Evolutionary conservation across 305 asterid genomes (phyloP).

Genomic region (Solanum aculeatissimum): DNA sequence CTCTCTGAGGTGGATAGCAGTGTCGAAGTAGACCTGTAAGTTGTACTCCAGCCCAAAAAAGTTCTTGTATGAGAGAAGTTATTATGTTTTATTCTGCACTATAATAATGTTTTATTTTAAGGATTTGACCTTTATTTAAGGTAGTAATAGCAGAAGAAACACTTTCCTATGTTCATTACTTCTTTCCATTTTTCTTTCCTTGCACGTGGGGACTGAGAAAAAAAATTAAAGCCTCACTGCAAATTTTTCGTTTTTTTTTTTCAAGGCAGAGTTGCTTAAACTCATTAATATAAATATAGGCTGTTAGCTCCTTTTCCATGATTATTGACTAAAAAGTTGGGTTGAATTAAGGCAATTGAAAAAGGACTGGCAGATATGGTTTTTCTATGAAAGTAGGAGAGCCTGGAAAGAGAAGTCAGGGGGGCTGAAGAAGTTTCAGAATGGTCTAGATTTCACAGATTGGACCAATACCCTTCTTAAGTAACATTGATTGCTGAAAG

Average conservation of each 20-base stretch:
- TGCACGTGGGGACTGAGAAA: background rate
- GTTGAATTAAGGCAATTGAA: background rate
- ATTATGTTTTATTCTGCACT: background rate
- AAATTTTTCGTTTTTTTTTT: background rate
- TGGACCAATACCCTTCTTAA: background rate
- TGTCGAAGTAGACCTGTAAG: conserved; percentile 74
- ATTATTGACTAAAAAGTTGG: background rate
- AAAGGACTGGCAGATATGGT: background rate
- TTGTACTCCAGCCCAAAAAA: conserved; percentile 2
- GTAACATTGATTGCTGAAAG: background rate
- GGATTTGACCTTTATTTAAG: background rate
- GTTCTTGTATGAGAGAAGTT: background rate
- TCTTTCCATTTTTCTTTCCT: background rate
- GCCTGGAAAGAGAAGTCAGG: background rate
- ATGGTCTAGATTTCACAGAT: background rate
- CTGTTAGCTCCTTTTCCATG: background rate
- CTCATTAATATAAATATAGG: background rate
- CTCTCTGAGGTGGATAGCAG: conserved; percentile 29
- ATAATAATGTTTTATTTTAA: background rate
- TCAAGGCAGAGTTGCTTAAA: background rate
- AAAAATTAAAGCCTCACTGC: background rate
- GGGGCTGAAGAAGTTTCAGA: background rate
- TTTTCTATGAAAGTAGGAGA: background rate
- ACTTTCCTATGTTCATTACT: background rate
- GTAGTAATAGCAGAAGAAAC: background rate